These are phyloP conservation scores for Piper betle DNA, from an alignment of 164 flowering plant genomes.

Conservation along the genomic window DNA sequence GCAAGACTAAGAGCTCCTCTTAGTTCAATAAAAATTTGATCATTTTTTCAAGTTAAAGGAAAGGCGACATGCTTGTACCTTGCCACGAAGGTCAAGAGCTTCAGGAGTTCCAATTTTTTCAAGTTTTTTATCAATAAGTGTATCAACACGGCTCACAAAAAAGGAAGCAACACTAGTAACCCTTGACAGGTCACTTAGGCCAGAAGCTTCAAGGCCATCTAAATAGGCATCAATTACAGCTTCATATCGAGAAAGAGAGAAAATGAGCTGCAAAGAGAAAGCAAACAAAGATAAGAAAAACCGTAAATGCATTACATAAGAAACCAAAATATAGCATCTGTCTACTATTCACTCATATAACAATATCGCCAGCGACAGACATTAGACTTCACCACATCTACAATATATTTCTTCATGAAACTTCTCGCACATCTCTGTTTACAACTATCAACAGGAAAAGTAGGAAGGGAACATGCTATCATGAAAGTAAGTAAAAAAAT, in stretches of 20 bases:
- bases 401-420: too few species aligned
- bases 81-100: slow-evolving; percentile 90
- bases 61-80: slow-evolving; percentile 31
- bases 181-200: slow-evolving; percentile 72
- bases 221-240: slow-evolving; percentile 96
- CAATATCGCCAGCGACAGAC: too few species aligned
- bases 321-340: background rate
- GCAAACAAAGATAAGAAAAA: slow-evolving; percentile 11
- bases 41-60: background rate
- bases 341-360: background rate
- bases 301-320: background rate
- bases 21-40: background rate
- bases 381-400: too few species aligned
- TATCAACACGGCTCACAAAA: slow-evolving; percentile 94
- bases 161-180: slow-evolving; percentile 99
- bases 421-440: too few species aligned
- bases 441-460: too few species aligned
- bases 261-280: slow-evolving; percentile 60
- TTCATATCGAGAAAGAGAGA: slow-evolving; percentile 88
- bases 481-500: too few species aligned
- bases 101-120: slow-evolving; percentile 91
- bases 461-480: too few species aligned
- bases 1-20: slow-evolving; percentile 2
- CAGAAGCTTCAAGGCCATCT: slow-evolving; percentile 97
- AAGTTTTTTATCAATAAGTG: slow-evolving; percentile 88